Conservation (phyloP, 768 basidiomycete species). For the Lactifluus subvellereus region DNA sequence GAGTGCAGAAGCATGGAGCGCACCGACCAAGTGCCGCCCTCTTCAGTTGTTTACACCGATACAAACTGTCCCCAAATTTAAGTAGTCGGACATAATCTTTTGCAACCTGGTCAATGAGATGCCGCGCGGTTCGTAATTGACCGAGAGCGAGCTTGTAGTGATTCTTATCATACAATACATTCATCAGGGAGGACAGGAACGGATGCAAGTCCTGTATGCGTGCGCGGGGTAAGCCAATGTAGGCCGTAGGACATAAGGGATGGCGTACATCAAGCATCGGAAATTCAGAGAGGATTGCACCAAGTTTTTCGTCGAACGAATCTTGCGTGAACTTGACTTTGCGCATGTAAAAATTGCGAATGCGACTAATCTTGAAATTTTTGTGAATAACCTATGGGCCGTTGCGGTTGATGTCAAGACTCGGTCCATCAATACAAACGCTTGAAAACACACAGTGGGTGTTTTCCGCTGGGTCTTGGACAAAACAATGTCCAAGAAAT, state of each 20-base stretch:
- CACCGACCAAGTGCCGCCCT: slow-evolving; percentile 94
- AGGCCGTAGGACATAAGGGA: slow-evolving; percentile 2
- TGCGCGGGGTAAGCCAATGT: not conserved
- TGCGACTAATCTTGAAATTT: slow-evolving; percentile 99
- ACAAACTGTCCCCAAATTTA: slow-evolving; percentile 97
- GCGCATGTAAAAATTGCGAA: slow-evolving; percentile 97
- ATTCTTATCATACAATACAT: slow-evolving; percentile 99
- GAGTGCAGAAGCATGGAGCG: slow-evolving; percentile 30
- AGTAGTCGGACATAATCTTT: slow-evolving; percentile 96
- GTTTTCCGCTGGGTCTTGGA: slow-evolving; percentile 97
- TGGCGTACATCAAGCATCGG: slow-evolving; percentile 89
- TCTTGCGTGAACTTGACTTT: slow-evolving; percentile 99
- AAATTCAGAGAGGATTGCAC: slow-evolving; percentile 91
- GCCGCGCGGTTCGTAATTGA: slow-evolving; percentile 90
- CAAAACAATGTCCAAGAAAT: slow-evolving; percentile 91
- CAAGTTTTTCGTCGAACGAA: slow-evolving; percentile 91
- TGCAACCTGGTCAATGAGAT: slow-evolving; percentile 94
- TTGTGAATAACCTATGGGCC: slow-evolving; percentile 84
- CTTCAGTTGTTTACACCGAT: slow-evolving; percentile 98
- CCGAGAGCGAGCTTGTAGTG: slow-evolving; percentile 99
- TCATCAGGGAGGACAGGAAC: slow-evolving; percentile 91
- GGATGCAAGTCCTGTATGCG: slow-evolving; percentile 80
- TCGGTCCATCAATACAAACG: not conserved
- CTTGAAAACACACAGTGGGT: slow-evolving; percentile 60
- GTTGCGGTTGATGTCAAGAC: not conserved